Base-by-base conservation (phyloP, 768 basidiomycete species). In the Auriscalpium microsporum region DNA sequence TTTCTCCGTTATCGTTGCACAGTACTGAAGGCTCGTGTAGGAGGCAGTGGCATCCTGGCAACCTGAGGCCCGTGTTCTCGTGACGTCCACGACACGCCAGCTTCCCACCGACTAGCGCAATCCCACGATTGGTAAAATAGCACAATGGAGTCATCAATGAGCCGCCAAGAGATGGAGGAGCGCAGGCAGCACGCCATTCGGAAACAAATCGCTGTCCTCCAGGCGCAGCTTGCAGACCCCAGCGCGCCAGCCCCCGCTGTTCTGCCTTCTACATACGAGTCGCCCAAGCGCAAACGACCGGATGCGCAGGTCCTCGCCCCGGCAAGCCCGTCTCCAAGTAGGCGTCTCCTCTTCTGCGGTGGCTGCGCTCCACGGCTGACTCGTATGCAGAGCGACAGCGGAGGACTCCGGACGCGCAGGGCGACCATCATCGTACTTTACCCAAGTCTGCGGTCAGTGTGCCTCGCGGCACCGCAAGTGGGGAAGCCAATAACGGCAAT, bases 301-400 rank as follows among this genome's bases (percentile, higher is more conserved):
- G 71, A 75, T 9, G 57, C 71, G 3, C 66, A 69, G 2, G 63
- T 78, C 13, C 62, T 78, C 33, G 82, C 73, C 1, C 83, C 82
- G 6, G 67, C 77, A 0, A 84, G 82, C 0, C 87, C 87, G 9
- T 86, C 87, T 37, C 84, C 83, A 4, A 86, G 86, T 87, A 28
- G 28, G 60, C 67, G 76, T 67, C n/a, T 28, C 45, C 36, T 44
- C 45, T 13, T 55, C 50, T 45, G 34, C 37, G 4, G 9, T 34
- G 16, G 8, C 14, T 8, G 10, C 28, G 28, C 28, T 28, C 28
- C 28, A 28, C 28, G 28, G 2, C 28, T 28, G 4, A 28, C 28
- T 48, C 17, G 13, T 23, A 48, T 19, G 17, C 46, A 48, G 46
- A 28, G 13, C 46, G 40, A 13, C 40, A 17, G 40, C 40, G 40